phyloP scores from a whole-genome alignment of 495 filamentous ascomycete species.

The Neurospora intermedia region DNA sequence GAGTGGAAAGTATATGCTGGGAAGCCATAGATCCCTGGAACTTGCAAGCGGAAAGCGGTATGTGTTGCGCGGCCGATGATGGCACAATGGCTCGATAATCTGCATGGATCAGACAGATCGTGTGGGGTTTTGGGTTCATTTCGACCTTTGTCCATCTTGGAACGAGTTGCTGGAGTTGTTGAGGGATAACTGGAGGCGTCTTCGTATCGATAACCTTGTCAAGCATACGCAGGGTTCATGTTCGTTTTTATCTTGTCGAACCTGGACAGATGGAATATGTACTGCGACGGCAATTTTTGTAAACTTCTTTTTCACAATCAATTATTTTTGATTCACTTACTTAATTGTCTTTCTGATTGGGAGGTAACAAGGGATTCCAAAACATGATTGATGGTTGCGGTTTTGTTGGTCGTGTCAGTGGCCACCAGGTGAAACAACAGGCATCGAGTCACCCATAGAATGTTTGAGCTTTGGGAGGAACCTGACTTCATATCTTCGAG shows the following conservation, averaged over 20 bases:
- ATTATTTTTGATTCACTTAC: no score
- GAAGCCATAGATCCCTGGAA: not conserved
- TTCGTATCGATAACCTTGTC: not conserved
- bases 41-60: not conserved
- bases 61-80: not conserved
- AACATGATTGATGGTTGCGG: not conserved
- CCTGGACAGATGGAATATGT: not conserved
- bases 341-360: not conserved
- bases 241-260: not conserved
- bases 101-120: not conserved
- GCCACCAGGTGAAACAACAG: slow-evolving; percentile 15
- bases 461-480: not conserved
- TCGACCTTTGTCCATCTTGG: not conserved
- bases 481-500: not conserved
- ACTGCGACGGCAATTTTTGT: not conserved
- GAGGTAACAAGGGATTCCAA: not conserved
- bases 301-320: no score
- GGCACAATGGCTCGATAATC: not conserved
- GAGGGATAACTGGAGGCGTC: not conserved
- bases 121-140: not conserved
- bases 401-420: slow-evolving; percentile 6
- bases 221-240: not conserved
- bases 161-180: not conserved
- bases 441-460: not conserved
- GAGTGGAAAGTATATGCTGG: not conserved